Conservation (phyloP, 805 yeast species). For the Dipodascopsis uninucleata region DNA sequence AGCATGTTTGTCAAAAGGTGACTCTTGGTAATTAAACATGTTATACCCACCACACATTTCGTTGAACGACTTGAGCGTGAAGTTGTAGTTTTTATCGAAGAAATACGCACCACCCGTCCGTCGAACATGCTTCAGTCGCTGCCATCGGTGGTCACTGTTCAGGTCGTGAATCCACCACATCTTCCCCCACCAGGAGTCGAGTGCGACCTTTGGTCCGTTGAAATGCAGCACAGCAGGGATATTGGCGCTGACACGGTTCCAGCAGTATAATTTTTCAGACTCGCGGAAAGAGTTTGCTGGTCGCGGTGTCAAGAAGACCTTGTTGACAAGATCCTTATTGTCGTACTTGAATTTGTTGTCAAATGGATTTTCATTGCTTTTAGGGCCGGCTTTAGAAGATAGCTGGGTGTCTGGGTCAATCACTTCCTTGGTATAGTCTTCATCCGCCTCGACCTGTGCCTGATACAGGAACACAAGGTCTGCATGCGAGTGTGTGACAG, state of each 20-base stretch:
- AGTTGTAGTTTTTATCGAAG: conserved; percentile 19
- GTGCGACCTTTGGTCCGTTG: conserved; percentile 26
- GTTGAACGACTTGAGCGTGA: conserved; percentile 14
- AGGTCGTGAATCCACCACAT: conserved; percentile 28
- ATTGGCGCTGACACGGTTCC: conserved; percentile 24
- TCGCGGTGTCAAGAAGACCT: conserved; percentile 8
- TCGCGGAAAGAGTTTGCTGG: conserved; percentile 4
- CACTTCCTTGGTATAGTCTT: conserved; percentile 1
- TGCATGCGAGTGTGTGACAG: conserved; percentile 27
- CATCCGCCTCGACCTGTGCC: conserved; percentile 18
- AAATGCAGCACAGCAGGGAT: conserved; percentile 24
- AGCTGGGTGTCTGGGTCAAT: conserved; percentile 4
- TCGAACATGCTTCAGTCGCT: conserved; percentile 19
- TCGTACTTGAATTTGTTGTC: conserved; percentile 9
- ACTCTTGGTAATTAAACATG: conserved; percentile 18
- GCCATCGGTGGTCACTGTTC: conserved; percentile 17
- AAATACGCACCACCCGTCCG: conserved; percentile 20
- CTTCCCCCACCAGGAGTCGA: conserved; percentile 27
- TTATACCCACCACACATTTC: conserved; percentile 25
- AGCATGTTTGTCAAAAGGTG: conserved; percentile 9
- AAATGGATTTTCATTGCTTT: conserved; percentile 2
- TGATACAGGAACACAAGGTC: conserved; percentile 21
- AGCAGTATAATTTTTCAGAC: conserved; percentile 17
- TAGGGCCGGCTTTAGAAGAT: conserved; percentile 3
- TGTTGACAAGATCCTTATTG: conserved; percentile 1